A percentile compares a stretch with the other conserved stretches of the same genome.
These are phyloP conservation scores for Pseudopithomyces maydicus DNA, from an alignment of 2,329 filamentous ascomycete genomes.

Conservation along the genomic window DNA sequence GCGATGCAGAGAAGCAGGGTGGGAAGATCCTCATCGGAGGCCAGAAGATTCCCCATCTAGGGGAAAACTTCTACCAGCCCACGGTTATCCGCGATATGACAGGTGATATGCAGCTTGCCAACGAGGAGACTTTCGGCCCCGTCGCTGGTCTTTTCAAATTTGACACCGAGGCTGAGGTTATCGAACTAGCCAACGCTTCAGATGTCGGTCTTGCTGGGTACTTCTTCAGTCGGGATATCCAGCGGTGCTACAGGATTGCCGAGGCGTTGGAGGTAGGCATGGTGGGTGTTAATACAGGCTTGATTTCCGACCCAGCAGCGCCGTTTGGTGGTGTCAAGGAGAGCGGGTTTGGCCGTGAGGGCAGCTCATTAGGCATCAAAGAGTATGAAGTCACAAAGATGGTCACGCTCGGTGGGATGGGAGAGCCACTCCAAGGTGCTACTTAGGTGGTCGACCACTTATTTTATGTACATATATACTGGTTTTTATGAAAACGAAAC, in stretches of 20 bases:
- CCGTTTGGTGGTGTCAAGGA: conserved; percentile 57
- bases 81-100: conserved; percentile 90
- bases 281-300: conserved; percentile 68
- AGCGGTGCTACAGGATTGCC: conserved; percentile 64
- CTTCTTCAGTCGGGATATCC: conserved; percentile 75
- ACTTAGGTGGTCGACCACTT: conserved; percentile 4
- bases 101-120: conserved; percentile 79
- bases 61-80: conserved; percentile 85
- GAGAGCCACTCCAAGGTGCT: conserved; percentile 58
- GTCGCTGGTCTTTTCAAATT: conserved; percentile 91
- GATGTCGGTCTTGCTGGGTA: conserved; percentile 92
- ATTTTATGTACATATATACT: not conserved
- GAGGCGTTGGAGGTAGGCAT: conserved; percentile 81
- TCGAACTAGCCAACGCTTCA: conserved; percentile 78
- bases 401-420: conserved; percentile 65
- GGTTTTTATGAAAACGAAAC: too few relatives aligned
- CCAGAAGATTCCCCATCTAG: conserved; percentile 72
- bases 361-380: conserved; percentile 56
- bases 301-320: conserved; percentile 55
- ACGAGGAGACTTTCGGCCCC: conserved; percentile 94
- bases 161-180: conserved; percentile 84
- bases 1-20: conserved; percentile 40
- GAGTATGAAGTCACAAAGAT: conserved; percentile 56
- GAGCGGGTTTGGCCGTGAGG: conserved; percentile 58
- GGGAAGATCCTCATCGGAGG: conserved; percentile 56